Base-by-base conservation (phyloP, 2,329 filamentous ascomycete species). In the Tolypocladium sp. region DNA sequence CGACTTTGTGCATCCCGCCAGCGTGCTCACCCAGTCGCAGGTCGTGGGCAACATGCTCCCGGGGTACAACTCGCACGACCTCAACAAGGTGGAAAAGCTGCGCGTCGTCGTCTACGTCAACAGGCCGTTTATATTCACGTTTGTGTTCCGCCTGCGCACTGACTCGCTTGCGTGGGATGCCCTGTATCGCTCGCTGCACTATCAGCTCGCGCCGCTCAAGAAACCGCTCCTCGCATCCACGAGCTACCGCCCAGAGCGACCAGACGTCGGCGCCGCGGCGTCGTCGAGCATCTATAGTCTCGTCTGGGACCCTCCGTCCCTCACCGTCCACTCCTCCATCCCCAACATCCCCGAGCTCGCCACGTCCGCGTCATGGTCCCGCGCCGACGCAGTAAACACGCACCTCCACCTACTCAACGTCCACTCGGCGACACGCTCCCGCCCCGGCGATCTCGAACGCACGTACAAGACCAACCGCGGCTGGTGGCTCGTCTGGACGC, bases 101-200 rank as follows among this genome's bases (percentile, higher is more conserved):
- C 83, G 87, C 1, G 86, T 90, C 1, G 81, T 92, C 8, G 82
- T 92, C 56, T 92, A 92, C 68, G 82, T 87, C 53, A 85, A 86
- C 69, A 82, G 81, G 30, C 90, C 90, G 0, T 93, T 93, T 71
- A 82, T 93, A 55, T 92, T 90, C 69, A 83, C 87, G 1, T 87
- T 94, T 61, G 76, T 94, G 4, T 93, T 93, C 70, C 67, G 69
- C 13, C 68, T 75, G 17, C 78, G 79, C 54, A 87, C 87, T 8
- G 78, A 83, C 58, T 82, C 84, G 1, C 71, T 87, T 2, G 79
- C 80, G 4, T 81, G 77, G 69, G 76, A 81, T n/a, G 66, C 74
- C 0, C 71, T 87, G 9, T 88, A 88, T 68, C 79, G 78, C 53
- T 82, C 81, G 1, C 72, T 88, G 27, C 84, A 87, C 65, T 73